These are phyloP conservation scores for Ilex paraguariensis DNA, from an alignment of 305 asterid species.

Conservation along the genomic window DNA sequence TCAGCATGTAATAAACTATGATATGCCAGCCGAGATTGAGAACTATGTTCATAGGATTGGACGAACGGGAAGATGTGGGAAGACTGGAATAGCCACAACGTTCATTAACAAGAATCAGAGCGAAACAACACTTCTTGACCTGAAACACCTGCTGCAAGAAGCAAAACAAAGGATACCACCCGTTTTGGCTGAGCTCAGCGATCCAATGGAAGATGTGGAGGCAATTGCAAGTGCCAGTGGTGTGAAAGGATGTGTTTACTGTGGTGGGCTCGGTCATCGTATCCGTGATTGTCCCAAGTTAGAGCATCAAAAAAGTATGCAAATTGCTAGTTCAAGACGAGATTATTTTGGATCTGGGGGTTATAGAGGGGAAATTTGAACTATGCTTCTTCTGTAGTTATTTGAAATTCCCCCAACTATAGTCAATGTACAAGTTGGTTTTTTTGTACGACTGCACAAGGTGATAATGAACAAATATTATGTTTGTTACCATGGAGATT, in stretches of 20 bases:
- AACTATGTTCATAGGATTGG: conserved; percentile 88
- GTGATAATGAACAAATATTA: too few relatives aligned
- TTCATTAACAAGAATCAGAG: conserved; percentile 79
- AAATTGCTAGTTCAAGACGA: conserved; percentile 1
- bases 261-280: conserved; percentile 2
- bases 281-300: neutral
- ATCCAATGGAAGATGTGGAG: neutral
- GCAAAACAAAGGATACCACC: neutral
- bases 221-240: neutral
- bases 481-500: too few relatives aligned
- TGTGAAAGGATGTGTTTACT: neutral
- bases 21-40: conserved; percentile 90
- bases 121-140: conserved; percentile 66
- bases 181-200: neutral
- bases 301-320: neutral
- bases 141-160: conserved; percentile 60
- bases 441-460: too few relatives aligned
- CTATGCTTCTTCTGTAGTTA: too few relatives aligned
- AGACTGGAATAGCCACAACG: conserved; percentile 79
- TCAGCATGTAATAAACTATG: conserved; percentile 78
- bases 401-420: too few relatives aligned
- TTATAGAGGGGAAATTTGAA: neutral
- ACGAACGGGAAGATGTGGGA: conserved; percentile 87
- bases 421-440: too few relatives aligned
- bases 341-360: neutral